Conservation (phyloP, 1,284 basidiomycete genomes). For the Ustilago tritici region DNA sequence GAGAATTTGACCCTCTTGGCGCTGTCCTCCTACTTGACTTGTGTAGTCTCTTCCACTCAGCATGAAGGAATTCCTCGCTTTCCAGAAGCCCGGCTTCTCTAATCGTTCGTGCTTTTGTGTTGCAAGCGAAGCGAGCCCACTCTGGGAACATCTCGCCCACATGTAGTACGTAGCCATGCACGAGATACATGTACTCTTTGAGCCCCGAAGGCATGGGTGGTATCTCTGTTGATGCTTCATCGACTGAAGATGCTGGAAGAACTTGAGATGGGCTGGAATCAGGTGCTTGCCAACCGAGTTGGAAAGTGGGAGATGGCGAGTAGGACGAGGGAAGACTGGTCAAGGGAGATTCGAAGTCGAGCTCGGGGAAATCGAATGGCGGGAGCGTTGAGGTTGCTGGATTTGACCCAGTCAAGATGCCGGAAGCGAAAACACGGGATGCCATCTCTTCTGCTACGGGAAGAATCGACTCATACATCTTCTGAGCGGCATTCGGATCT, state of each 20-base stretch:
- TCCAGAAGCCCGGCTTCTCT: constrained; percentile 1
- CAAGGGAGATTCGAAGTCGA: neutral
- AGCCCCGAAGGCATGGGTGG: neutral
- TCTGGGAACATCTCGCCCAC: neutral
- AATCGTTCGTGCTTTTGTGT: neutral
- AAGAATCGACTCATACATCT: neutral
- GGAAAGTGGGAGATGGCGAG: neutral
- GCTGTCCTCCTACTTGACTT: neutral
- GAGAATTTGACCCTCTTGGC: too few species aligned
- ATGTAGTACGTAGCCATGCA: neutral
- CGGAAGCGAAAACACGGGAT: neutral
- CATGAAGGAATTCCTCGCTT: neutral
- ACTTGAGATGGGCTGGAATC: neutral
- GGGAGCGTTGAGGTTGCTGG: neutral
- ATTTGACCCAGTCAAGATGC: neutral
- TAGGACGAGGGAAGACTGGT: neutral
- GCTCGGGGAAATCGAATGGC: neutral
- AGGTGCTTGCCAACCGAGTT: neutral
- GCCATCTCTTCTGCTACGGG: neutral
- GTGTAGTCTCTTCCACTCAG: neutral
- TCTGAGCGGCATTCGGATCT: neutral
- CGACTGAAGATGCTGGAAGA: neutral
- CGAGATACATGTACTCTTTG: neutral
- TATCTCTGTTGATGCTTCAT: neutral
- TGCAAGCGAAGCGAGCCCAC: neutral